These are phyloP conservation scores for Gossypium davidsonii DNA, from an alignment of 441 rosid genomes.

Conservation along the genomic window DNA sequence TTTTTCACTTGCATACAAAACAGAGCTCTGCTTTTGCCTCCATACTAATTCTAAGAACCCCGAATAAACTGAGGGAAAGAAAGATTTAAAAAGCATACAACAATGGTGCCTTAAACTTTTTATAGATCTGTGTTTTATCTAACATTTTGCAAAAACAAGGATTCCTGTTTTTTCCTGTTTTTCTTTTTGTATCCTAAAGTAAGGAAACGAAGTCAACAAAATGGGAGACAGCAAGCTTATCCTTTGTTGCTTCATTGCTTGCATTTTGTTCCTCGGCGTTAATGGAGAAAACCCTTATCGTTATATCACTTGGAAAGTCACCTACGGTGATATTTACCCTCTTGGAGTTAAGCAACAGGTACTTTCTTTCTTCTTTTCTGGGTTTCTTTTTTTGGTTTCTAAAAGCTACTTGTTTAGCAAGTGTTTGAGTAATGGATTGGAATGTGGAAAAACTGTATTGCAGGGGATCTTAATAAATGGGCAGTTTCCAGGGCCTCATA, in stretches of 20 bases:
- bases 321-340: conserved; percentile 37
- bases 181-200: not conserved
- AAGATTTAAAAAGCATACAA: not conserved
- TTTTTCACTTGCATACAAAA: not conserved
- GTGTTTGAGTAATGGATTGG: not conserved
- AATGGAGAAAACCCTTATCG: conserved; percentile 35
- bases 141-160: not conserved
- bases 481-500: conserved; percentile 65
- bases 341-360: conserved; percentile 46
- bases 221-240: conserved; percentile 38
- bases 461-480: conserved; percentile 68
- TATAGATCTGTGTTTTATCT: not conserved
- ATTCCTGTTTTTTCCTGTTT: not conserved
- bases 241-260: conserved; percentile 24
- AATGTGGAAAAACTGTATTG: conserved; percentile 21
- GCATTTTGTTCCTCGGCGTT: conserved; percentile 37
- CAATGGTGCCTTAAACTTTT: not conserved
- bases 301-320: conserved; percentile 31
- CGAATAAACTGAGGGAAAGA: not conserved
- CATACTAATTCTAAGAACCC: not conserved
- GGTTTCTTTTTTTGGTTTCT: not conserved
- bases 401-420: not conserved
- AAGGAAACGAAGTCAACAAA: conserved; percentile 1
- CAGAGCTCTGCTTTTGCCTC: conserved; percentile 5
- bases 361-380: not conserved